Evolutionary conservation across 257 asterid species (phyloP).

Genomic region (Thymus mandschuricus): DNA sequence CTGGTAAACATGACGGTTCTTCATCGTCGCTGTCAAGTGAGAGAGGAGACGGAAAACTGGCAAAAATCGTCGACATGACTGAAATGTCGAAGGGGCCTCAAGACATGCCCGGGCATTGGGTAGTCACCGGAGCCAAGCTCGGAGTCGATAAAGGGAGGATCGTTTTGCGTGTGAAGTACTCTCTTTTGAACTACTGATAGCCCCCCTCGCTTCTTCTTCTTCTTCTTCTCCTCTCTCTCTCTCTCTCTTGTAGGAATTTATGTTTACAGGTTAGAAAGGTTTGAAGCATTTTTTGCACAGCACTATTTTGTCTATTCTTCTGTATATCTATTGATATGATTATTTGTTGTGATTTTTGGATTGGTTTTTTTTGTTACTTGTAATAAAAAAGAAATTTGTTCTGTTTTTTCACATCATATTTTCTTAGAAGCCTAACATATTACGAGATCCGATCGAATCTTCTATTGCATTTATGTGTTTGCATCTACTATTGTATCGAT

Average conservation of each 20-base stretch:
- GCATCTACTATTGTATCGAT: no score
- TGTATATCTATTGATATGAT: constrained; percentile 49
- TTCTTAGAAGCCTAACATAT: no score
- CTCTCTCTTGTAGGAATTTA: constrained; percentile 20
- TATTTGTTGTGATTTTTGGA: constrained; percentile 39
- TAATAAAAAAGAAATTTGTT: constrained; percentile 19
- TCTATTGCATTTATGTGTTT: no score
- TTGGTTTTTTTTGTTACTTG: constrained; percentile 19
- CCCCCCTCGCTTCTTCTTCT: background rate
- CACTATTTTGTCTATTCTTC: constrained; percentile 36
- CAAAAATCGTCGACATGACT: constrained; percentile 84
- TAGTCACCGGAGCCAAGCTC: constrained; percentile 98
- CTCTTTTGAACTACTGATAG: constrained; percentile 83
- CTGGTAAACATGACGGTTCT: constrained; percentile 60
- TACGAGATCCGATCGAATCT: no score
- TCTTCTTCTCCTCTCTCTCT: background rate
- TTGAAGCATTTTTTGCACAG: constrained; percentile 42
- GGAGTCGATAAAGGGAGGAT: constrained; percentile 96
- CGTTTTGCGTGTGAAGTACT: constrained; percentile 82
- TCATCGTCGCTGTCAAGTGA: constrained; percentile 64
- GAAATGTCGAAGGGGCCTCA: constrained; percentile 99
- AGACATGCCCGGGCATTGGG: constrained; percentile 96
- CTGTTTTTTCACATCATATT: constrained; percentile 9
- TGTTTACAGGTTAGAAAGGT: constrained; percentile 36
- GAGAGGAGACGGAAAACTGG: constrained; percentile 75